Evolutionary conservation across 1,284 basidiomycete species (phyloP).

Genomic region (Trametes versicolor): DNA sequence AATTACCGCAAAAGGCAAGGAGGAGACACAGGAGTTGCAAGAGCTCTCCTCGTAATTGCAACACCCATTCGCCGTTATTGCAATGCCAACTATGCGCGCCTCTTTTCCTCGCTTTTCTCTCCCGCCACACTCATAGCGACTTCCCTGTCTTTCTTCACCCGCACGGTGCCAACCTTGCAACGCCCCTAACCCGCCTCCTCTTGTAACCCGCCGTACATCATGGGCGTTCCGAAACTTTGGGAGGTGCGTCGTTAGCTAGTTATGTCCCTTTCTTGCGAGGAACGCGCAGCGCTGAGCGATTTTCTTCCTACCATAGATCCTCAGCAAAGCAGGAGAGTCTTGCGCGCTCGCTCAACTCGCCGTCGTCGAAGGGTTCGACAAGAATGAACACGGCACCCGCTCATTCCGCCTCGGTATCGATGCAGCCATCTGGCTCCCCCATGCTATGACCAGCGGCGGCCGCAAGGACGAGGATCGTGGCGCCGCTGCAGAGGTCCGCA

Average conservation of each 20-base stretch:
- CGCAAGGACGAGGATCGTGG: conserved; percentile 44
- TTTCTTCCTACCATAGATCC: conserved; percentile 42
- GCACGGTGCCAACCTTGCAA: too few species aligned
- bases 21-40: background rate
- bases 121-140: background rate
- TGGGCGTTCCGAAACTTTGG: conserved; percentile 48
- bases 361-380: conserved; percentile 54
- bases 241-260: conserved; percentile 42
- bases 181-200: background rate
- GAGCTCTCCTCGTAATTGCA: too few species aligned
- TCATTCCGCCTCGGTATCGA: conserved; percentile 57
- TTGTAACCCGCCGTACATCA: too few species aligned
- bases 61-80: background rate
- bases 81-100: background rate
- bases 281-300: background rate
- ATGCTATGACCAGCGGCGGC: conserved; percentile 42
- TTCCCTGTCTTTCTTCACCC: background rate
- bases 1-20: conserved; percentile 2
- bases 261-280: background rate
- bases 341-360: conserved; percentile 50
- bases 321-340: conserved; percentile 49
- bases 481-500: conserved; percentile 52
- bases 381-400: conserved; percentile 49
- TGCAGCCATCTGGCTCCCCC: conserved; percentile 56
- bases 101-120: background rate